These are phyloP conservation scores for Anisodus tanguticus DNA, from an alignment of 257 asterid species.

Conservation along the genomic window DNA sequence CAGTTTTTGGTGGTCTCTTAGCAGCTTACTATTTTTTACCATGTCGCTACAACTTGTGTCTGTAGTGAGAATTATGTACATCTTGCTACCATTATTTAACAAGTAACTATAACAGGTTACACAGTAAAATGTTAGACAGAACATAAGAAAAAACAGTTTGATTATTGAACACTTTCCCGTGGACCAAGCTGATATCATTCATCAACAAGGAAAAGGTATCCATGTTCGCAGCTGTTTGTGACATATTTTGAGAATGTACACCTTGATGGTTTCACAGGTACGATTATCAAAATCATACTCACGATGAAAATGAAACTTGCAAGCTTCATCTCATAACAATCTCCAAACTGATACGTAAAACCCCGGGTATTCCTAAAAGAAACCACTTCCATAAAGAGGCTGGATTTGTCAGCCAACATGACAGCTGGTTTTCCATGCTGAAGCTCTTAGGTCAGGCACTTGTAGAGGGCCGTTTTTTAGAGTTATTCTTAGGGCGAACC, in stretches of 20 bases:
- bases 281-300: background rate
- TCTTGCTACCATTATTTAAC: background rate
- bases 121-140: too few species aligned
- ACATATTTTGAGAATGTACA: background rate
- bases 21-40: too few species aligned
- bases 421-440: background rate
- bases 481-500: constrained; percentile 77
- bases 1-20: too few species aligned
- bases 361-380: background rate
- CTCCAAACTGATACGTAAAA: background rate
- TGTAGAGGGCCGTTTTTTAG: constrained; percentile 64
- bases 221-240: background rate
- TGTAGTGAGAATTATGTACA: background rate
- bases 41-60: too few species aligned
- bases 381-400: background rate
- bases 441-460: constrained; percentile 32
- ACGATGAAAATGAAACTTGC: background rate
- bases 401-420: background rate
- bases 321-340: background rate
- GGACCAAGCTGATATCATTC: background rate
- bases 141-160: background rate
- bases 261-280: background rate
- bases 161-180: background rate
- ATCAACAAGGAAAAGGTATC: background rate
- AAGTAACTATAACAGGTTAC: background rate